Base-by-base conservation (phyloP, 176 grass and related monocot genomes). In the Juncus effusus region DNA sequence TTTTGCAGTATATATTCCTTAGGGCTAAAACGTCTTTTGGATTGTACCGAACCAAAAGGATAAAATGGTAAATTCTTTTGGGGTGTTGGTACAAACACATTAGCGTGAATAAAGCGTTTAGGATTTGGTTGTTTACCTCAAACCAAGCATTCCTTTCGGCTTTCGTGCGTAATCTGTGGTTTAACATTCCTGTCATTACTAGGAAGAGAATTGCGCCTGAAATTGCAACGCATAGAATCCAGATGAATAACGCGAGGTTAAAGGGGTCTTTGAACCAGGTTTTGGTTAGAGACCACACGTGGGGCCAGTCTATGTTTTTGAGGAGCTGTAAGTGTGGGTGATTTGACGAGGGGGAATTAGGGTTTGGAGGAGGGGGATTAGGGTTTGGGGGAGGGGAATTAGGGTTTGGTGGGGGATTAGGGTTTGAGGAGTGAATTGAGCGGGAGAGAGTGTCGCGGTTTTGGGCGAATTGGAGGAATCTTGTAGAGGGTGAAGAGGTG, bases 61-160 rank as follows among this genome's bases (percentile, higher is more conserved):
- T 39, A 51, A 84, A 55, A 13, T 97, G 88, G 63, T 89, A 72
- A 72, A 88, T 67, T 36, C 87, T 41, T 37, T 61, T 77, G 8
- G 93, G 93, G 42, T 97, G 85, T 60, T 97, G 77, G 71, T 82
- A 92, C 41, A 97, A 74, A 77, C 93, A 91, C 85, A 97, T 86
- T 56, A 97, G 80, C 7, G 93, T 92, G 78, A 92, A 97, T 19
- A 97, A 74, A 6, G 88, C 85, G 36, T 97, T 97, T 36, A 97
- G 82, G 36, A 97, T 73, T 68, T 97, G 93, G 69, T 88, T 97
- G 71, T 92, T 84, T 71, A 89, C 79, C 71, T 97, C 93, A 51
- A 97, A 84, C 88, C 93, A 97, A 41, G 74, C 64, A 54, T 97
- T 63, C 51, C 93, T 70, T 56, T 69, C 61, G 4, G 54, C 60